These are phyloP conservation scores for Brassica hybrid DNA, from an alignment of 441 rosid species.

Conservation along the genomic window DNA sequence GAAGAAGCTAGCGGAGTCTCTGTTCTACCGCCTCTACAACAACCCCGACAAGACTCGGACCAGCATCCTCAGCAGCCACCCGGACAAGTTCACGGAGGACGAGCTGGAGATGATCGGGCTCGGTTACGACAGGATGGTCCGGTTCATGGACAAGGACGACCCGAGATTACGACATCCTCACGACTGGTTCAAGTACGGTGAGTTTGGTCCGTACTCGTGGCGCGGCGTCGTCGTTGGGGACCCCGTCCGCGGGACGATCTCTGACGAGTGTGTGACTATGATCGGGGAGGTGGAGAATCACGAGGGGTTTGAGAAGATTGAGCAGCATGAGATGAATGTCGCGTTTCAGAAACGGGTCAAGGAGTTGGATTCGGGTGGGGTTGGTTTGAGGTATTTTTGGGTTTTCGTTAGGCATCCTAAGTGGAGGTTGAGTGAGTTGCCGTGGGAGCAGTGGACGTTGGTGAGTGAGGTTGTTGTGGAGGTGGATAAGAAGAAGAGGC, in stretches of 20 bases:
- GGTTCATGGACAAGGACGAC: conserved; percentile 91
- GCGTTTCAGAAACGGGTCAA: conserved; percentile 69
- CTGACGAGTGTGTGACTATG: conserved; percentile 77
- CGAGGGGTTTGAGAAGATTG: conserved; percentile 86
- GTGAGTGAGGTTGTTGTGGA: conserved; percentile 79
- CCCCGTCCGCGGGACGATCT: conserved; percentile 71
- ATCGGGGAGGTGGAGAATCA: conserved; percentile 67
- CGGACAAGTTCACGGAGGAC: conserved; percentile 80
- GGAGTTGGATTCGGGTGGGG: conserved; percentile 55
- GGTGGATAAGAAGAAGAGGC: conserved; percentile 66
- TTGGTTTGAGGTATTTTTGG: conserved; percentile 82
- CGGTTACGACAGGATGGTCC: conserved; percentile 88
- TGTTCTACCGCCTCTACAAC: conserved; percentile 66
- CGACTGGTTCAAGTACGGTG: conserved; percentile 95
- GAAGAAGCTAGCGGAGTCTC: conserved; percentile 59
- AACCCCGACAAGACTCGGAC: conserved; percentile 50
- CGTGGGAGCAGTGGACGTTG: conserved; percentile 97
- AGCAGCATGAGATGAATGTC: conserved; percentile 79
- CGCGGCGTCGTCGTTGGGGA: conserved; percentile 92
- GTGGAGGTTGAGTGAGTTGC: conserved; percentile 73
- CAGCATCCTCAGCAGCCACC: conserved; percentile 54
- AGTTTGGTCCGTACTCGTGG: conserved; percentile 93
- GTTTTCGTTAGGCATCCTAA: conserved; percentile 90
- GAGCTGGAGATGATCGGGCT: conserved; percentile 81
- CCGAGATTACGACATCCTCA: conserved; percentile 78